Base-by-base conservation (phyloP, 208 protist species). In the Trichomonas vaginalis region DNA sequence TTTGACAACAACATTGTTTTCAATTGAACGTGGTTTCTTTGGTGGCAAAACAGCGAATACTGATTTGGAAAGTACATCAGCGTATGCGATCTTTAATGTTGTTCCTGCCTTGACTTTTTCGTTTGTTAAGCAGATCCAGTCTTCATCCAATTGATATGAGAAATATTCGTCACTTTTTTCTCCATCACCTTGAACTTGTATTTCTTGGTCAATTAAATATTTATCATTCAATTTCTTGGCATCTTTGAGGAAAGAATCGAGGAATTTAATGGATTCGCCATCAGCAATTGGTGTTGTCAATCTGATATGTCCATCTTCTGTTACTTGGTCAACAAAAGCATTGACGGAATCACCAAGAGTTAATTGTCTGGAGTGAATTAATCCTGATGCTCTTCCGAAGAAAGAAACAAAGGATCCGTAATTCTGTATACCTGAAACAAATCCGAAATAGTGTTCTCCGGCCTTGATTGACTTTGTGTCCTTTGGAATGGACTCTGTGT, bases 351-450 rank as follows among this genome's bases (percentile, higher is more conserved):
- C 86, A 39, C 86, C 86, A 51, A 92, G 15, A 15, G 42, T 17
- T 6, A 92, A n/a, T 47, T 92, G 23, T n/a, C 27, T 35, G 46
- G 42, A 48, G 46, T 92, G 86, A 6, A 51, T 27, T n/a, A 92
- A 45, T 15, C 86, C 86, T 6, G 40, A 92, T 12, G 86, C 86
- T 17, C 86, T 40, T 27, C 86, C 86, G 37, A 92, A 92, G 45
- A 92, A 92, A 27, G 86, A 92, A 35, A 92, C n/a, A 47, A 92
- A 92, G 35, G 86, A 49, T 37, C 86, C 86, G 56, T 51, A 92
- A 35, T 6, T 6, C 45, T 92, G 86, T 39, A 45, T 21, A 21
- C 86, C 86, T 51, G 40, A 48, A 6, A 92, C 86, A 51, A 48
- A 92, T 35, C 86, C 86, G 46, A 92, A 92, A 47, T 92, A 92